A percentile compares a stretch with the other conserved stretches of the same genome.
phyloP scores from a whole-genome alignment of 495 filamentous ascomycete species.

The Xylaria bambusicola region DNA sequence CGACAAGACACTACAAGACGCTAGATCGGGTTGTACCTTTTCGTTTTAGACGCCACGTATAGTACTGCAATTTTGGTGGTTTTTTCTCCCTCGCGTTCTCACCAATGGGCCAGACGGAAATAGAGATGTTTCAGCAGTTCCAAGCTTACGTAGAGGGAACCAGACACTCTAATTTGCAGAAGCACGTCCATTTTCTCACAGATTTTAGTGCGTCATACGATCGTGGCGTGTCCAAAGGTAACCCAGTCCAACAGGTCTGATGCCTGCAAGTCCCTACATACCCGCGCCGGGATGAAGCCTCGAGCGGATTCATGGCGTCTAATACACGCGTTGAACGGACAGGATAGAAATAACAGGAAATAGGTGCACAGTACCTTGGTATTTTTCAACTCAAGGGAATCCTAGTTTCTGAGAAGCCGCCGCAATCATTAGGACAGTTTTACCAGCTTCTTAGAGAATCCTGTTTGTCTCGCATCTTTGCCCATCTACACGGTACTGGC shows the following conservation, averaged over 20 bases:
- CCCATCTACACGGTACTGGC: neutral
- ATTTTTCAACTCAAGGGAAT: neutral
- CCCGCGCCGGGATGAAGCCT: conserved; percentile 7
- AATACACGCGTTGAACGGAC: neutral
- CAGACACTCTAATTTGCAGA: neutral
- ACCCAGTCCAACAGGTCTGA: conserved; percentile 10
- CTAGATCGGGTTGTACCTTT: no score
- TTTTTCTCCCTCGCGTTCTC: neutral
- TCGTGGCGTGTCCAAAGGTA: conserved; percentile 11
- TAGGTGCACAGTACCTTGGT: neutral
- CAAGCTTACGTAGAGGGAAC: no score
- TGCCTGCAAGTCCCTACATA: conserved; percentile 1
- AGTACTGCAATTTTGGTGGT: no score
- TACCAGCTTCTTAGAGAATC: neutral
- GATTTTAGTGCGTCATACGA: conserved; percentile 6
- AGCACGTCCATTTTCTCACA: neutral
- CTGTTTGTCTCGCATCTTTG: neutral
- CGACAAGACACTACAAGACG: no score
- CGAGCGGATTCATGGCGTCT: neutral
- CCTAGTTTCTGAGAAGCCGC: neutral
- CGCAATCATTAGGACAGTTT: neutral
- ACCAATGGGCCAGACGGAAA: neutral
- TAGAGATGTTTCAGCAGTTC: neutral
- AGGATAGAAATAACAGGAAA: neutral
- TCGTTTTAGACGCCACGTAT: no score